Conservation (phyloP, 2,329 filamentous ascomycete genomes). For the Nemania serpens region DNA sequence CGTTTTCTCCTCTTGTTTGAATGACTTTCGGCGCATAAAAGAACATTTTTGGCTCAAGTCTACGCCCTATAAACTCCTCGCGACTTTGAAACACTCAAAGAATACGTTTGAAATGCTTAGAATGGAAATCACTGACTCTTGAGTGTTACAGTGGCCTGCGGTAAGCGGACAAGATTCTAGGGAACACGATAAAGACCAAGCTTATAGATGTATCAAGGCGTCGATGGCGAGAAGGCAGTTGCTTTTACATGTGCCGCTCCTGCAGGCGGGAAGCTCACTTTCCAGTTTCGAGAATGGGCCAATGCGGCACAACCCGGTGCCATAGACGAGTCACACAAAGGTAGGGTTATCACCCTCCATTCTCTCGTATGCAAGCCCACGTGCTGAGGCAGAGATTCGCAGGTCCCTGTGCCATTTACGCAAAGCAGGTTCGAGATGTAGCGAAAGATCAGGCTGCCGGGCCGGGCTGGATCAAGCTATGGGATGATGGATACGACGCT, state of each 20-base stretch:
- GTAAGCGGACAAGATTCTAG: slow-evolving; percentile 48
- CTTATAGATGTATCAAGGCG: slow-evolving; percentile 43
- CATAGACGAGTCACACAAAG: slow-evolving; percentile 57
- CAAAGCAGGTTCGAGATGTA: slow-evolving; percentile 69
- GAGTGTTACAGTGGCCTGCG: slow-evolving; percentile 63
- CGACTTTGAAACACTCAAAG: neutral
- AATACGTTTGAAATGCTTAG: neutral
- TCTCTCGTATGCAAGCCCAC: neutral
- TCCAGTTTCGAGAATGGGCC: slow-evolving; percentile 68
- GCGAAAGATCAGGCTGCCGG: slow-evolving; percentile 58
- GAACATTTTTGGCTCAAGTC: too few species aligned
- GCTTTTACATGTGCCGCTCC: slow-evolving; percentile 53
- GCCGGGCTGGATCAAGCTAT: slow-evolving; percentile 79
- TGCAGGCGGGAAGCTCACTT: slow-evolving; percentile 63
- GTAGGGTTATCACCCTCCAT: neutral
- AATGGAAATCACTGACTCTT: neutral
- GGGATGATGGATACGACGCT: slow-evolving; percentile 68
- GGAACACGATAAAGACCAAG: slow-evolving; percentile 33
- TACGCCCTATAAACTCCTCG: too few species aligned
- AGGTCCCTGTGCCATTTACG: slow-evolving; percentile 74
- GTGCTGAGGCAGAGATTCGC: slow-evolving; percentile 49
- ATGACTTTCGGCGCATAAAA: neutral
- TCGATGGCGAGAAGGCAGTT: slow-evolving; percentile 50
- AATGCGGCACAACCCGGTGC: slow-evolving; percentile 57
- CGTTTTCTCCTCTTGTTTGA: neutral